Evolutionary conservation across 305 asterid genomes (phyloP), one percentile per base, ranked within the genome.

Genomic region (Rubia tinctorum): DNA sequence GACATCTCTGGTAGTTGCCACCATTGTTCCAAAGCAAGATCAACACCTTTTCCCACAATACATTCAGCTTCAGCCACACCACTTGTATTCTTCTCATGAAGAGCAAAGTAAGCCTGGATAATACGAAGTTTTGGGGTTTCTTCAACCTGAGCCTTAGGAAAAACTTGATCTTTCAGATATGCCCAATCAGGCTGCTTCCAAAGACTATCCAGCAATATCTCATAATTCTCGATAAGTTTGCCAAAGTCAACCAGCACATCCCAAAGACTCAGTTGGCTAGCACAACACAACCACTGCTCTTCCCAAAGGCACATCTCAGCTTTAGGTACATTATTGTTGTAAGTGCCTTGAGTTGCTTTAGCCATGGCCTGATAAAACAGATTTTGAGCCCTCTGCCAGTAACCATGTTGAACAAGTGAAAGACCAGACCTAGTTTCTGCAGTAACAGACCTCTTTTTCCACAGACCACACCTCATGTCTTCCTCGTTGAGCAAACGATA

Each of bases 301-400:
- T 95, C 99, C 99, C 99, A 95, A 70, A 93, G 98, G 76, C 99
- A 95, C 99, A 95, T 93, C 89, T 95, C 99, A 81, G 99, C 97
- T 88, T 95, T 95, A 42, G 99, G 98, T 61, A 93, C 99, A 55
- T 90, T 89, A 81, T 93, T 95, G 81, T 90, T 95, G 85, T 95
- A 93, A 63, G 99, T 95, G 65, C 99, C 99, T 81, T 95, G 99
- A 42, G 99, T 93, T 82, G 99, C 99, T 83, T 93, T 95, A 82
- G 93, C 88, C 99, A 95, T 95, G 74, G 97, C 99, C 79, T 95
- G 99, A 82, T 89, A 91, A 86, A 95, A 93, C 76, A 95, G 97
- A 86, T 91, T 87, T 73, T 93, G 98, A 39, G 99, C 99, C 80
- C 88, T 88, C 85, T 95, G 97, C 98, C 97, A 95, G 84, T 89